phyloP scores from a whole-genome alignment of 2,329 filamentous ascomycete genomes.

The Hypomyces rosellus region DNA sequence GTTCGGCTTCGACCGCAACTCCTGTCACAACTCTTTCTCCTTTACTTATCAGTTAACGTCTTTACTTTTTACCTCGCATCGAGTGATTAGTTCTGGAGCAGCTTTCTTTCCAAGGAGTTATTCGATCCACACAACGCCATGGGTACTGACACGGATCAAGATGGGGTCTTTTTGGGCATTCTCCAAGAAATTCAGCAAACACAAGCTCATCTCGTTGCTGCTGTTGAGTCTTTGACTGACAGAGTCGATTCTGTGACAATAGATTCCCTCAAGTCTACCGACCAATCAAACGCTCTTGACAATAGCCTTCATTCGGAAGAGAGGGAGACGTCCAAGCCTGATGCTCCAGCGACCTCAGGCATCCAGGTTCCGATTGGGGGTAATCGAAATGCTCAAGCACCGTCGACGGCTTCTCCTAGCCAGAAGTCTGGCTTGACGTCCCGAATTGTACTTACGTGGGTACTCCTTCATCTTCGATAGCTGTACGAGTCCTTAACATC shows the following conservation, averaged over 20 bases:
- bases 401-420: constrained; percentile 20
- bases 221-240: constrained; percentile 34
- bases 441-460: constrained; percentile 50
- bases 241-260: constrained; percentile 17
- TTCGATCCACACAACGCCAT: constrained; percentile 14
- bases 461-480: constrained; percentile 11
- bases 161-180: constrained; percentile 19
- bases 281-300: constrained; percentile 2
- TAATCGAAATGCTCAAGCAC: constrained; percentile 1
- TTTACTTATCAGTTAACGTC: too few species aligned
- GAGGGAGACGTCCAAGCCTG: neutral
- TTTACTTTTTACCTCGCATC: too few species aligned
- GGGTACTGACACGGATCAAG: constrained; percentile 17
- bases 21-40: too few species aligned
- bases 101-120: too few species aligned
- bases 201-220: constrained; percentile 35
- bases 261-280: constrained; percentile 6
- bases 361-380: neutral
- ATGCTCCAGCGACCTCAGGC: neutral
- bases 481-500: neutral
- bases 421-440: constrained; percentile 44
- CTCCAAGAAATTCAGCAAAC: constrained; percentile 37
- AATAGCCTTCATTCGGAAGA: neutral
- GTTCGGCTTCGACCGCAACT: too few species aligned
- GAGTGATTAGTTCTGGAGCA: too few species aligned